Percentiles rank a stretch among this genome's conserved stretches.
Evolutionary conservation across 345 rosid genomes (phyloP).

Genomic region (Murraya koenigii): DNA sequence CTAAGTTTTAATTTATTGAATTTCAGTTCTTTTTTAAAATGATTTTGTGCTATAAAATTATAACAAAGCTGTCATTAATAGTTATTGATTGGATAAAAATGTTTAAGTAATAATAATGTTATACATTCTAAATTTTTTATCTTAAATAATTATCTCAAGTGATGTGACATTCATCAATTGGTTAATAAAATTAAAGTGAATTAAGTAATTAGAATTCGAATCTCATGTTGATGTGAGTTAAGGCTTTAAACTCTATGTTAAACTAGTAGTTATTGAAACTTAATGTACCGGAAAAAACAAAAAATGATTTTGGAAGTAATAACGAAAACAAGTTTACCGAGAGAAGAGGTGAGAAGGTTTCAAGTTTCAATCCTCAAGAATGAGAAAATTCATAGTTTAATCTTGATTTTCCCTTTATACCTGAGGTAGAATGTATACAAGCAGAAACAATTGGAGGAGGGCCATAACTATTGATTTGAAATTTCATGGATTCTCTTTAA

Average conservation of each 20-base stretch:
- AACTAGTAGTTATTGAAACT: not conserved
- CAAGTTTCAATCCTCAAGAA: not conserved
- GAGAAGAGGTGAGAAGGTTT: not conserved
- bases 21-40: too few relatives aligned
- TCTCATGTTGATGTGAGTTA: too few relatives aligned
- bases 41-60: too few relatives aligned
- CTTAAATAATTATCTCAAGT: too few relatives aligned
- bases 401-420: not conserved
- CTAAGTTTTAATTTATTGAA: too few relatives aligned
- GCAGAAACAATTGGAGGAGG: constrained; percentile 3
- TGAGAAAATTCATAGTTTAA: not conserved
- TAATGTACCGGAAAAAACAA: not conserved
- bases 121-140: too few relatives aligned
- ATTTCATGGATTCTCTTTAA: constrained; percentile 15
- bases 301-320: not conserved
- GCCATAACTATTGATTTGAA: constrained; percentile 31
- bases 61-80: too few relatives aligned
- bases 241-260: not conserved
- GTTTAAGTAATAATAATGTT: too few relatives aligned
- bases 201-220: too few relatives aligned
- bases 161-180: too few relatives aligned
- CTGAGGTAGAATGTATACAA: not conserved
- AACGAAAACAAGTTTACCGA: not conserved
- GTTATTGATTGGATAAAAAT: too few relatives aligned
- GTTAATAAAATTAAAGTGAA: too few relatives aligned